Conservation (phyloP, 73 alveolate genomes). For the Paramecium primaurelia region DNA sequence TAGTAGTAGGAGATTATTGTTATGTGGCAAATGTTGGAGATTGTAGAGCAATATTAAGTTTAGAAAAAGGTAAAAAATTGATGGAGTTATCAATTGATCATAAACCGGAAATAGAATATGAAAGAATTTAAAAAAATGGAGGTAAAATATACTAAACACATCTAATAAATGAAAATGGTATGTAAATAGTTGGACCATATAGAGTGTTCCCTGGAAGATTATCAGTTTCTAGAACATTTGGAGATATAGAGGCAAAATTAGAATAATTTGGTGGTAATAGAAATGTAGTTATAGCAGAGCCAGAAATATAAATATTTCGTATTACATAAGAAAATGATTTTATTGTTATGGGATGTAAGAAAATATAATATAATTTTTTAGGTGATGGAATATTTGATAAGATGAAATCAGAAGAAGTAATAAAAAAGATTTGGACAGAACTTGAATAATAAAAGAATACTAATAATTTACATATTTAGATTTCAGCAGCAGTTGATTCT, state of each 20-base stretch:
- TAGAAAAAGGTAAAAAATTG: slow-evolving; percentile 68
- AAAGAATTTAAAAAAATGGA: slow-evolving; percentile 87
- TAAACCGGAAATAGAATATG: slow-evolving; percentile 87
- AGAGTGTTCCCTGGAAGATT: slow-evolving; percentile 95
- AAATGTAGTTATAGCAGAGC: slow-evolving; percentile 87
- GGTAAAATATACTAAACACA: slow-evolving; percentile 83
- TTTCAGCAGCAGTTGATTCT: slow-evolving; percentile 90
- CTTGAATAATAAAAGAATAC: not conserved
- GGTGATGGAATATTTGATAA: slow-evolving; percentile 98
- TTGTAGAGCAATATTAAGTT: slow-evolving; percentile 82
- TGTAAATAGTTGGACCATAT: slow-evolving; percentile 69
- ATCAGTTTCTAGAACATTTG: slow-evolving; percentile 93
- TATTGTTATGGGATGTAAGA: slow-evolving; percentile 55
- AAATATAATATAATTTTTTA: not conserved
- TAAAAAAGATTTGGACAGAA: slow-evolving; percentile 71
- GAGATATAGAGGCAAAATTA: slow-evolving; percentile 96
- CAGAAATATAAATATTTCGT: slow-evolving; percentile 85
- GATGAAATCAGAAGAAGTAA: slow-evolving; percentile 86
- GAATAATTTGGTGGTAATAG: slow-evolving; percentile 93
- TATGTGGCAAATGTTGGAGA: slow-evolving; percentile 97
- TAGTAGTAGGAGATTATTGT: slow-evolving; percentile 82
- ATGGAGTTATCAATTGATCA: slow-evolving; percentile 87
- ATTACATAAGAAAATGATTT: slow-evolving; percentile 74
- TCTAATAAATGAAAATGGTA: not conserved
- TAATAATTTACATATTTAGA: slow-evolving; percentile 74